Percentiles rank a stretch among this genome's conserved stretches.
Conservation (phyloP, 495 filamentous ascomycete genomes). For the Paragyromitra xinjiangensis region DNA sequence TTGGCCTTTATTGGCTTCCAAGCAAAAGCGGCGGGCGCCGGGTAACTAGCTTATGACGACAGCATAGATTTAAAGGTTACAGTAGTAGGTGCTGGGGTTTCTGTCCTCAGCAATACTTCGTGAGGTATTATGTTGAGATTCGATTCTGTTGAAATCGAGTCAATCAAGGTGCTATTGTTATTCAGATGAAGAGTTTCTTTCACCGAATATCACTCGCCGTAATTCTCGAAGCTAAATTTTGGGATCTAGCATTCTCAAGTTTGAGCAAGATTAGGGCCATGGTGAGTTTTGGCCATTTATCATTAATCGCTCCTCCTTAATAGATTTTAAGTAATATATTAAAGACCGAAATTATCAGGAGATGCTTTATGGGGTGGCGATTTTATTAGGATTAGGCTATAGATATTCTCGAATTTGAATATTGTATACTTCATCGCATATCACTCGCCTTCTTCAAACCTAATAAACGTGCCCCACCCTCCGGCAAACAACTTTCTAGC, state of each 20-base stretch:
- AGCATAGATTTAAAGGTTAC: too few species aligned
- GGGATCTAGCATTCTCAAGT: background rate
- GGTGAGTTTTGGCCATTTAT: too few species aligned
- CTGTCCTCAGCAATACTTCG: too few species aligned
- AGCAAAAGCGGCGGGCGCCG: slow-evolving; percentile 27
- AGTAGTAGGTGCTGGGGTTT: too few species aligned
- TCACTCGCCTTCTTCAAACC: slow-evolving; percentile 9
- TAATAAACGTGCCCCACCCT: slow-evolving; percentile 45
- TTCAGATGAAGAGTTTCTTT: background rate
- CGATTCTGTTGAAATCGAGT: too few species aligned
- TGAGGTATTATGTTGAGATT: background rate
- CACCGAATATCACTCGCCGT: background rate
- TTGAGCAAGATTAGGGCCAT: too few species aligned
- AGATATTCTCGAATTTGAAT: background rate
- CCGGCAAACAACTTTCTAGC: slow-evolving; percentile 27
- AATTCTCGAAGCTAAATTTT: background rate
- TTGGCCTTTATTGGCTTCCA: background rate
- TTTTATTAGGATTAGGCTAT: background rate
- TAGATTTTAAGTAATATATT: too few species aligned
- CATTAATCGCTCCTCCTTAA: too few species aligned
- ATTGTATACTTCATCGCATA: slow-evolving; percentile 1
- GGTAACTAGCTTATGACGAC: slow-evolving; percentile 20
- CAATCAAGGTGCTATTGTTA: background rate
- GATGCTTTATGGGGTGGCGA: background rate
- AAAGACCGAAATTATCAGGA: background rate